Conservation (phyloP, 2,329 filamentous ascomycete genomes). For the Phaeosphaeriaceae sp. region DNA sequence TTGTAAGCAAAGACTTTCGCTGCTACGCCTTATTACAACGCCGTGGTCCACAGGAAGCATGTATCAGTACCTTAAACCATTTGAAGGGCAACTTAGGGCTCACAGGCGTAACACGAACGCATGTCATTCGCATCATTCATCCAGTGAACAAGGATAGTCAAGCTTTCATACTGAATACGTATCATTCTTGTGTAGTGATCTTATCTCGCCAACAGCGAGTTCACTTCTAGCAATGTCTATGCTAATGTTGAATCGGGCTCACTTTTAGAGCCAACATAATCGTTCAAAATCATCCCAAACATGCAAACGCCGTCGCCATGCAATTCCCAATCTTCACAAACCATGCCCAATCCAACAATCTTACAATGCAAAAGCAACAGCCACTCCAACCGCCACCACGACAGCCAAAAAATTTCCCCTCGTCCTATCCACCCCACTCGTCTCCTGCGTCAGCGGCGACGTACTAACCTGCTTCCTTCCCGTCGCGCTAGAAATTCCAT, state of each 20-base stretch:
- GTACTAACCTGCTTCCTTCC: conserved; percentile 36
- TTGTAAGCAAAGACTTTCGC: no score
- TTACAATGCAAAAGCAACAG: conserved; percentile 36
- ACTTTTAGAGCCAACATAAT: background rate
- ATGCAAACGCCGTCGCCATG: conserved; percentile 39
- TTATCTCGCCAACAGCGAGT: background rate
- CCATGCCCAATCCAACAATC: background rate
- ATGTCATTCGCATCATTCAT: no score
- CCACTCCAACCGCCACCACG: conserved; percentile 33
- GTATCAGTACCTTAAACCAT: no score
- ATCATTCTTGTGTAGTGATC: background rate
- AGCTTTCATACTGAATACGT: background rate
- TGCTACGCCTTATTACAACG: no score
- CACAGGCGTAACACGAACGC: no score
- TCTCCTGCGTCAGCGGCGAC: conserved; percentile 18
- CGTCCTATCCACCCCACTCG: conserved; percentile 20
- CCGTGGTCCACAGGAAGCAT: no score
- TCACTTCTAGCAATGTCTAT: no score
- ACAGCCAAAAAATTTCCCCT: conserved; percentile 35
- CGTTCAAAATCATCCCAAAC: no score
- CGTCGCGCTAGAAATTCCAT: conserved; percentile 56
- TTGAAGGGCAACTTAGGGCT: no score
- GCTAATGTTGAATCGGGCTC: background rate
- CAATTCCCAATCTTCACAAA: conserved; percentile 1
- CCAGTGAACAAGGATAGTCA: background rate